phyloP scores from a whole-genome alignment of 1,139 yeast species.

The Scheffersomyces titani region DNA sequence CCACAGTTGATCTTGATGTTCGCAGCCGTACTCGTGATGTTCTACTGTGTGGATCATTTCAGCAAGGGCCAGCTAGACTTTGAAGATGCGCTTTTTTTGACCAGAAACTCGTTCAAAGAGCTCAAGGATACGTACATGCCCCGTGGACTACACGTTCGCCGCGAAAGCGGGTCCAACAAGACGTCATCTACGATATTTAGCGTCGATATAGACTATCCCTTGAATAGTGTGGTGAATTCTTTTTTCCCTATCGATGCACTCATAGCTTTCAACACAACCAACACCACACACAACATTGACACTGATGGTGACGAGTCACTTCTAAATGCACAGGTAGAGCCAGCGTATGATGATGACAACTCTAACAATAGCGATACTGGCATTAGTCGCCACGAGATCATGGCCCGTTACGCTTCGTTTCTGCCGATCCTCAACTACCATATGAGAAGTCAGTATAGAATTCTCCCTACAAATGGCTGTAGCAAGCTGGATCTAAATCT shows the following conservation, averaged over 20 bases:
- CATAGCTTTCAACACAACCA: constrained; percentile 30
- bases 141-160: constrained; percentile 1
- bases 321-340: background rate
- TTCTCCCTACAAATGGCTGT: constrained; percentile 37
- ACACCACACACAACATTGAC: background rate
- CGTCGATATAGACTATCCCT: constrained; percentile 37
- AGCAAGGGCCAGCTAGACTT: constrained; percentile 14
- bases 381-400: constrained; percentile 21
- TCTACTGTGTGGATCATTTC: background rate
- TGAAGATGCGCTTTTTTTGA: constrained; percentile 28
- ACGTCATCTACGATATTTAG: background rate
- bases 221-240: constrained; percentile 39
- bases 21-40: background rate
- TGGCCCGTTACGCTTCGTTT: constrained; percentile 47
- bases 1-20: constrained; percentile 13
- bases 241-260: constrained; percentile 46
- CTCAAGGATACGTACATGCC: constrained; percentile 18
- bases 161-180: background rate
- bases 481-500: constrained; percentile 11
- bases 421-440: constrained; percentile 34
- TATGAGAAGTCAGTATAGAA: constrained; percentile 23
- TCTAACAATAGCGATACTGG: constrained; percentile 5
- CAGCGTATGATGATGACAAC: background rate
- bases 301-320: constrained; percentile 1
- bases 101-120: constrained; percentile 29